Conservation (phyloP, 2,329 filamentous ascomycete genomes). For the Gnomoniopsis sp. region DNA sequence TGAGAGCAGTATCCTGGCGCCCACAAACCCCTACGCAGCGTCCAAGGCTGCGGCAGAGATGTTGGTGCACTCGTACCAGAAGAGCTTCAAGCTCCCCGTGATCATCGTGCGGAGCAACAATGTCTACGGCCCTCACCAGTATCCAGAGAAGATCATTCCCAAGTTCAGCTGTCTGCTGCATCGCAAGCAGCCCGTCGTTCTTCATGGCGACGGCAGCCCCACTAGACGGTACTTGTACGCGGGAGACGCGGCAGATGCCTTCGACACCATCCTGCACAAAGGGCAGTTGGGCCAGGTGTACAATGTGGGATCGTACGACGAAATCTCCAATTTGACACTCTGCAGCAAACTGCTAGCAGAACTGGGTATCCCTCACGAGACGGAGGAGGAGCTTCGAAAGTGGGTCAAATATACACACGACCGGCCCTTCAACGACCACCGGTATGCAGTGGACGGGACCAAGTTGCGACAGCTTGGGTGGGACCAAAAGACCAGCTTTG, state of each 20-base stretch:
- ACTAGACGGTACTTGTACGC: conserved; percentile 76
- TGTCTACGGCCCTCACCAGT: conserved; percentile 81
- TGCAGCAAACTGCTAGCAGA: conserved; percentile 62
- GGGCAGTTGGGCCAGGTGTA: conserved; percentile 73
- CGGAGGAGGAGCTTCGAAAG: conserved; percentile 51
- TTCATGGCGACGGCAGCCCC: conserved; percentile 74
- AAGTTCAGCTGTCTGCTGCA: conserved; percentile 75
- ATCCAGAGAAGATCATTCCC: conserved; percentile 81
- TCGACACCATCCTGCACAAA: conserved; percentile 80
- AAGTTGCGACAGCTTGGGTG: conserved; percentile 67
- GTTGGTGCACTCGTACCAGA: conserved; percentile 82
- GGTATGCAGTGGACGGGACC: conserved; percentile 68
- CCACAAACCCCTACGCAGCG: conserved; percentile 79
- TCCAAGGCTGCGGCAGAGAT: conserved; percentile 81
- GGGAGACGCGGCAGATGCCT: conserved; percentile 74
- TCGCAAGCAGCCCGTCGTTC: conserved; percentile 61
- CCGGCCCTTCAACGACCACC: conserved; percentile 73
- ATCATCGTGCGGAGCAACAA: conserved; percentile 83
- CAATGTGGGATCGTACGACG: conserved; percentile 76
- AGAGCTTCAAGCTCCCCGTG: conserved; percentile 75
- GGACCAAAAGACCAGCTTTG: conserved; percentile 64
- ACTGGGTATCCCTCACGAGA: conserved; percentile 53
- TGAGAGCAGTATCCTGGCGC: conserved; percentile 71
- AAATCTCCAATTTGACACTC: conserved; percentile 71
- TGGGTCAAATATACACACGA: conserved; percentile 75